Evolutionary conservation across 225 moss, liverwort and hornwort species (phyloP), one percentile per base, ranked within the genome.

Genomic region (Physcomitrellopsis africana): DNA sequence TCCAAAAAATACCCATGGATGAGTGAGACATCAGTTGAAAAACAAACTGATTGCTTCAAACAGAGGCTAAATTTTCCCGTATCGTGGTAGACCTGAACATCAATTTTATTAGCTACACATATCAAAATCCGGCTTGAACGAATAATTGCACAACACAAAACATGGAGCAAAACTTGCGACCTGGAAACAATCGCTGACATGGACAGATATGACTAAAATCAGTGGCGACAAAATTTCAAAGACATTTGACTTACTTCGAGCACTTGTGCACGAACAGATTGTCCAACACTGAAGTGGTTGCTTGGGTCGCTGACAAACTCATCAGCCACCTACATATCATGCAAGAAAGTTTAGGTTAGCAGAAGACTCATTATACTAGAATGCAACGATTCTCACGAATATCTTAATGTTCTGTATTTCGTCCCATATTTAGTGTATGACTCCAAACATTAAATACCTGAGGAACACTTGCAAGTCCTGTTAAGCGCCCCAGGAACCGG

Each of bases 241-340:
- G 47, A 44, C 3, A 15, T 73, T 48, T 51, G 12, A 20, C 17
- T 81, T 64, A 92, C 99, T 89, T 95, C 89, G 45, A 95, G 81
- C 42, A 99, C 86, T 82, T 95, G 90, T 44, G 95, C 95, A 73
- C 93, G 94, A 51, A 99, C 99, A 75, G 95, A 93, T 69, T 99
- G 95, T 51, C 99, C 99, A 78, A 90, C 74, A 79, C 27, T 80
- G 77, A 89, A 99, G 69, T 84, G 79, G 22, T 89, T 70, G 17
- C 68, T 85, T n/a, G 93, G 85, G 82, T 95, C 95, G 60, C 87
- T 83, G 10, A 91, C 92, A 76, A 95, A 95, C 61, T 83, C 81
- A 82, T 99, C 99, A 68, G 99, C 89, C 77, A 93, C 85, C 97
- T 97, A 81, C 61, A 72, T 29, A 62, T 15, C 77, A 79, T 57